These are phyloP conservation scores for Ascocoryne sarcoides DNA, from an alignment of 2,329 filamentous ascomycete genomes.

Conservation along the genomic window DNA sequence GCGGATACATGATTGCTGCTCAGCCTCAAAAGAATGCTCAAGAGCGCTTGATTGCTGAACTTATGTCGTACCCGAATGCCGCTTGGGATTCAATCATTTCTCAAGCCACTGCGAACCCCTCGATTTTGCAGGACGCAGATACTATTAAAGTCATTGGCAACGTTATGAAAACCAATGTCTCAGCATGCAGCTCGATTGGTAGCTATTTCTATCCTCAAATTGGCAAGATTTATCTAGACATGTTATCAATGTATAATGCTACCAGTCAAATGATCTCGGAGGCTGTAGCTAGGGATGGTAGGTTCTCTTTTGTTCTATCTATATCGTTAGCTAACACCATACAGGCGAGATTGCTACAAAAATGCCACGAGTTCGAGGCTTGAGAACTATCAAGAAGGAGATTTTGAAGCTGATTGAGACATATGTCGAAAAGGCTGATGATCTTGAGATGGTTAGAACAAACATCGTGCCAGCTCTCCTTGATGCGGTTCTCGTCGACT, in stretches of 20 bases:
- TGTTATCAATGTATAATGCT: constrained; percentile 98
- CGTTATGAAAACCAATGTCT: constrained; percentile 99
- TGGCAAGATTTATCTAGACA: constrained; percentile 93
- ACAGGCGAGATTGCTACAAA: constrained; percentile 85
- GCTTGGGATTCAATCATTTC: constrained; percentile 96
- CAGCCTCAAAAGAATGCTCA: constrained; percentile 93
- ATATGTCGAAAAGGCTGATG: constrained; percentile 96
- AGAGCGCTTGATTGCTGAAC: constrained; percentile 78
- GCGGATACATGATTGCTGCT: constrained; percentile 97
- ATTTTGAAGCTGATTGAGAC: constrained; percentile 97
- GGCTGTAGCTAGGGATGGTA: constrained; percentile 76
- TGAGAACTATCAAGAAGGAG: constrained; percentile 98
- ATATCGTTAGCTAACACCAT: constrained; percentile 26
- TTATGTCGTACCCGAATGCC: constrained; percentile 88
- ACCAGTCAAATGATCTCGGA: constrained; percentile 96
- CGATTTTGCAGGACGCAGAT: constrained; percentile 81
- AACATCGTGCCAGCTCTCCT: constrained; percentile 95
- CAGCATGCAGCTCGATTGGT: constrained; percentile 94
- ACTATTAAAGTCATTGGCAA: constrained; percentile 99
- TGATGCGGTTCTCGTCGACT: constrained; percentile 89
- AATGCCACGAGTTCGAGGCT: constrained; percentile 89
- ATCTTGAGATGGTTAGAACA: constrained; percentile 82
- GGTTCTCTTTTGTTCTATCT: constrained; percentile 16
- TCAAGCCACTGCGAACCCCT: constrained; percentile 74
- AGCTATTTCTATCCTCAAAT: constrained; percentile 98